Evolutionary conservation across 2,329 filamentous ascomycete genomes (phyloP), one percentile per base, ranked within the genome.

Genomic region (Ceratocystis variospora): DNA sequence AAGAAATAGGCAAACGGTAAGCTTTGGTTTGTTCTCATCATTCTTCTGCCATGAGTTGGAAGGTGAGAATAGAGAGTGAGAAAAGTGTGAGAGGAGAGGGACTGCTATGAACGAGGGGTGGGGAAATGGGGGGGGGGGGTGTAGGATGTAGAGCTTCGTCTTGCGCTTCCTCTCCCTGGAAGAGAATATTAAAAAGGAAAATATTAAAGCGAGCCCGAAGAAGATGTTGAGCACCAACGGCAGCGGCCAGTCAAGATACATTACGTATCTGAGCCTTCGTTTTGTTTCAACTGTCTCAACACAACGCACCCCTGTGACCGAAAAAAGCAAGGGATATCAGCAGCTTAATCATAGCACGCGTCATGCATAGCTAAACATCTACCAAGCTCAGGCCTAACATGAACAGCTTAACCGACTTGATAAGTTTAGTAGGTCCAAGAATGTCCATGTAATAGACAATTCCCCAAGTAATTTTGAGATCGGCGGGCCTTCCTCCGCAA

Each of bases 221-320:
- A 37, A 19, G 1, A 33, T 4, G 28, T 37, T n/a, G 55, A 33
- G 22, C 55, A 22, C 17, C 55, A 37, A 37, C 55, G 55, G 55
- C 31, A 33, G 28, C 55, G 4, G 17, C 19, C 28, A 59, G 55
- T 31, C 5, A 59, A 37, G 2, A 59, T 17, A 25, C 55, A 37
- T 59, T 37, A 8, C n/a, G 55, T n/a, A 59, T 31, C 28, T 19
- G 10, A 22, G 28, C 12, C 28, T 17, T 59, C 55, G 55, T 59
- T 59, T 59, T 59, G 55, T 59, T 59, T 59, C 55, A 59, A 59
- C 28, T 33, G 31, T 37, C 55, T 37, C 55, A n/a, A 5, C 33
- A 25, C 28, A 59, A 37, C 33, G 3, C 17, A 33, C 31, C 28
- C 17, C 37, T 59, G 25, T 33, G 25, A 22, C 37, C 10, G 22